Evolutionary conservation across 306 rosid genomes (phyloP).

Genomic region (Prunus armeniaca): DNA sequence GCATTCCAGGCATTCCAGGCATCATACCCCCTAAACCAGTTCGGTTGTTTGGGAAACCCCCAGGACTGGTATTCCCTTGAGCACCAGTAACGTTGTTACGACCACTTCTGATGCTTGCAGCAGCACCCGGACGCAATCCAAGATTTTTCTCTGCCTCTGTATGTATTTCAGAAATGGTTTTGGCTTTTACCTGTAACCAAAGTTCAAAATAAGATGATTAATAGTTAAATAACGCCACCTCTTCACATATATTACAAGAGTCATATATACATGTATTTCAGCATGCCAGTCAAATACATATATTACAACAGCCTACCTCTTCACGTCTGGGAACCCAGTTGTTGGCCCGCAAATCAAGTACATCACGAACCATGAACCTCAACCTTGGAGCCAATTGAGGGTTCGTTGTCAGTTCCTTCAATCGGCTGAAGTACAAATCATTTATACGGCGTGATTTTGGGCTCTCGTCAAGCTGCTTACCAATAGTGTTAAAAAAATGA

Average conservation of each 20-base stretch:
- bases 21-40: constrained; percentile 93
- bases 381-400: constrained; percentile 76
- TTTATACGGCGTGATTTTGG: constrained; percentile 76
- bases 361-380: constrained; percentile 87
- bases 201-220: neutral
- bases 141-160: constrained; percentile 93
- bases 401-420: constrained; percentile 70
- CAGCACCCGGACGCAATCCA: constrained; percentile 96
- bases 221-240: neutral
- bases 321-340: constrained; percentile 98
- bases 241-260: neutral
- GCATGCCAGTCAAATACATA: neutral
- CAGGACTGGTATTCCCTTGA: constrained; percentile 60
- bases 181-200: constrained; percentile 71
- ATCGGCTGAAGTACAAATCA: constrained; percentile 62
- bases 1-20: constrained; percentile 96
- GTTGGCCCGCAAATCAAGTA: constrained; percentile 77
- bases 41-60: constrained; percentile 64
- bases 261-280: neutral
- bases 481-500: constrained; percentile 91
- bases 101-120: constrained; percentile 71
- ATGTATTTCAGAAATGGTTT: constrained; percentile 92
- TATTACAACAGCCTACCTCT: constrained; percentile 54
- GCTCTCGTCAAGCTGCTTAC: constrained; percentile 91
- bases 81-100: constrained; percentile 53